Evolutionary conservation across 2,329 filamentous ascomycete genomes (phyloP), one percentile per base, ranked within the genome.

Genomic region (Ophiostoma sp.): DNA sequence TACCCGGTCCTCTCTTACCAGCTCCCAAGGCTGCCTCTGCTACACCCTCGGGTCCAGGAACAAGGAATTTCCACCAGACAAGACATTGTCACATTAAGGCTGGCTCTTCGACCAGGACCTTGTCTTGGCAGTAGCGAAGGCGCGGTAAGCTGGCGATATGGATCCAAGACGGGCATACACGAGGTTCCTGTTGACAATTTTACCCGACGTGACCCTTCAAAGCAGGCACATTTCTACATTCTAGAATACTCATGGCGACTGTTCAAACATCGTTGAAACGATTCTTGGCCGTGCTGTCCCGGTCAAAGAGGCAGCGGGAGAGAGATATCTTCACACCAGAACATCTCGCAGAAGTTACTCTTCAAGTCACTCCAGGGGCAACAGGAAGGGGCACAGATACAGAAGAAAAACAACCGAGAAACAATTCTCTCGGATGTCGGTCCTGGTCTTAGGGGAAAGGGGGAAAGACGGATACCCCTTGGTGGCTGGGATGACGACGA

Each of bases 231-330:
- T 9, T 17, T 9, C 17, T 19, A 7, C 7, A 11, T n/a, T 63
- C 28, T 33, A 22, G 33, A 28, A 59, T n/a, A 39, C 33, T 59
- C 33, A 45, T 39, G 33, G 71, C 50, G 61, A 69, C 33, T 42
- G 36, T 55, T 72, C 61, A 73, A 73, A 73, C 71, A 36, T 6
- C 8, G 19, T 61, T 73, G 71, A 73, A 73, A 73, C 71, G 28
- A 55, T 2, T 9, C 31, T 9, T 42, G 50, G 31, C 68, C 68
- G 50, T 33, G 31, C 33, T 22, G 31, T 63, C 19, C 39, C 39
- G 31, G 0, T 39, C 59, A 39, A 63, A 12, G 59, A 39, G 33
- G 19, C 17, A 8, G 6, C 17, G 19, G 19, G 8, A 39, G 31
- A 39, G 19, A 39, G 11, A 11, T 22, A 19, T 3, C 22, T 57